These are phyloP conservation scores for Cyberlindnera mycetangii DNA, from an alignment of 805 yeast genomes.

Conservation along the genomic window DNA sequence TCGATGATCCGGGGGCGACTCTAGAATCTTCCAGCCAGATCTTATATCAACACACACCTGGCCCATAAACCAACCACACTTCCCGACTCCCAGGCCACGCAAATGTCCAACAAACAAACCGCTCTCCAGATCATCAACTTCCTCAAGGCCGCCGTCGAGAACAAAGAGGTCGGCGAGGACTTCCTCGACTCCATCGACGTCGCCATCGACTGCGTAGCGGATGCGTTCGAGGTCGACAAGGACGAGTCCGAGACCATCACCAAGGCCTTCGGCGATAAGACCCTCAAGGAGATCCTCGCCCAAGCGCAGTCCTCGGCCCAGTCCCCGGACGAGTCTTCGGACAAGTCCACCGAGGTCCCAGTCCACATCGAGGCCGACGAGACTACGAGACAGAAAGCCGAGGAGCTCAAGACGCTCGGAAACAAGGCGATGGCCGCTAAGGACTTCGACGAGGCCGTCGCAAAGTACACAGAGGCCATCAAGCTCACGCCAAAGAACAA, in stretches of 20 bases:
- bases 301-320: constrained; percentile 9
- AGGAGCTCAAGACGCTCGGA: constrained; percentile 79
- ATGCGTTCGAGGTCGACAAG: constrained; percentile 70
- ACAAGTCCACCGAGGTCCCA: constrained; percentile 27
- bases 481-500: constrained; percentile 67
- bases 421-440: constrained; percentile 82
- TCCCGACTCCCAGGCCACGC: no score
- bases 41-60: background rate
- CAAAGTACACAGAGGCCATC: constrained; percentile 79
- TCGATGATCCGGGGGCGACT: no score
- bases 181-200: constrained; percentile 87
- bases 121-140: constrained; percentile 76
- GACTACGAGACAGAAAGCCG: constrained; percentile 73
- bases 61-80: background rate
- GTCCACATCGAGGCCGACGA: constrained; percentile 44
- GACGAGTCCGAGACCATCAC: constrained; percentile 39
- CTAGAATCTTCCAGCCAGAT: background rate
- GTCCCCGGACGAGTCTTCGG: no score
- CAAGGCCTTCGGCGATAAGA: constrained; percentile 44
- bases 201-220: constrained; percentile 89
- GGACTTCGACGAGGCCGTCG: constrained; percentile 69
- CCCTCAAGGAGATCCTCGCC: constrained; percentile 43
- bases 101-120: constrained; percentile 50
- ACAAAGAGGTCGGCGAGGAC: constrained; percentile 70
- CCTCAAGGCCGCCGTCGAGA: constrained; percentile 54